Percentiles rank a stretch among this genome's conserved stretches.
These are phyloP conservation scores for Penicillium sp. DNA, from an alignment of 2,329 filamentous ascomycete species.

Conservation along the genomic window DNA sequence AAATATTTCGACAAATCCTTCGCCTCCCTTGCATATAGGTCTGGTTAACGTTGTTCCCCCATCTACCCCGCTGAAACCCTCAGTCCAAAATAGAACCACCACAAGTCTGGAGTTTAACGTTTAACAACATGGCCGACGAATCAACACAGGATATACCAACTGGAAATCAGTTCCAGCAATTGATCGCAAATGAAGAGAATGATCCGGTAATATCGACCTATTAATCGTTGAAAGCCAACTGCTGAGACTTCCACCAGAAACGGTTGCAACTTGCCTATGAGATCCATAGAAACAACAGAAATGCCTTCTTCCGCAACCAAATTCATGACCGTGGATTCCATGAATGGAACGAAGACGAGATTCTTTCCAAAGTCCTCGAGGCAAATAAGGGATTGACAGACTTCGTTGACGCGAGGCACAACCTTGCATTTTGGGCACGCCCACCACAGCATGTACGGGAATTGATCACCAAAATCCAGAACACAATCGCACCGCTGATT, in stretches of 20 bases:
- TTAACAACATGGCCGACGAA: slow-evolving; percentile 9
- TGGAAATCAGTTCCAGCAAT: slow-evolving; percentile 69
- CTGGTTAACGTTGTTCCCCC: neutral
- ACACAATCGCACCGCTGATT: slow-evolving; percentile 60
- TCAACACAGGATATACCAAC: neutral
- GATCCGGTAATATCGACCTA: slow-evolving; percentile 57
- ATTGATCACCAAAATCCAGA: slow-evolving; percentile 68
- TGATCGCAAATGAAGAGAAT: slow-evolving; percentile 67
- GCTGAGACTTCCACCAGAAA: slow-evolving; percentile 42
- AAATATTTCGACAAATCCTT: neutral
- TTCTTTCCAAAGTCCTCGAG: slow-evolving; percentile 68
- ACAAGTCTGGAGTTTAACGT: neutral
- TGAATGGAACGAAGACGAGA: slow-evolving; percentile 72
- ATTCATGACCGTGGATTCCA: slow-evolving; percentile 68
- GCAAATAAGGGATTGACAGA: slow-evolving; percentile 60
- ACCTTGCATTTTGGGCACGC: slow-evolving; percentile 83
- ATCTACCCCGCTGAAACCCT: slow-evolving; percentile 10
- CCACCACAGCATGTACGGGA: slow-evolving; percentile 70
- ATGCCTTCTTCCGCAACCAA: slow-evolving; percentile 70
- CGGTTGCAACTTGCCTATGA: slow-evolving; percentile 67
- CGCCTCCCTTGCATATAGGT: neutral
- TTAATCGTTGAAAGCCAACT: neutral
- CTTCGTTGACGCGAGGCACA: slow-evolving; percentile 74
- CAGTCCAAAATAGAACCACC: neutral
- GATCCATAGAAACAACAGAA: slow-evolving; percentile 71